Percentiles rank a stretch among this genome's conserved stretches.
Evolutionary conservation across 2,329 filamentous ascomycete species (phyloP).

Genomic region (Phialophora macrospora): DNA sequence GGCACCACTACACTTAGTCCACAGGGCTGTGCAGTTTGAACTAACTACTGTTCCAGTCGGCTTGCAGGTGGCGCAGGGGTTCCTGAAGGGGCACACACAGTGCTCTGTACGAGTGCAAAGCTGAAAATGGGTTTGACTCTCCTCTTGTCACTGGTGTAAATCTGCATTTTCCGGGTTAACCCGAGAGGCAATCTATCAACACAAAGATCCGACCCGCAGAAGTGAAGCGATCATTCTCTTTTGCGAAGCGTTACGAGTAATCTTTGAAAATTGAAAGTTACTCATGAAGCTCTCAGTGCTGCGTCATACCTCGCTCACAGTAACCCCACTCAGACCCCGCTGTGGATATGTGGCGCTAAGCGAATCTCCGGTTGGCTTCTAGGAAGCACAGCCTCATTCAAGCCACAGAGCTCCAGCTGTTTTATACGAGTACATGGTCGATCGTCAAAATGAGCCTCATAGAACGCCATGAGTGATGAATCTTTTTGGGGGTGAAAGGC

Average conservation of each 20-base stretch:
- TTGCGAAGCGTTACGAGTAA: no score
- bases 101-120: neutral
- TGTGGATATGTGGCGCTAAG: neutral
- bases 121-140: neutral
- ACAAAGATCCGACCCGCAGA: neutral
- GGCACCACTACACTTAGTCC: neutral
- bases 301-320: neutral
- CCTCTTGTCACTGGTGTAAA: neutral
- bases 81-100: neutral
- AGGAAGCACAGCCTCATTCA: neutral
- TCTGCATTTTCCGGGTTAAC: neutral
- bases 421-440: neutral
- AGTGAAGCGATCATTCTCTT: neutral
- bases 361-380: neutral
- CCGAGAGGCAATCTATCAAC: neutral
- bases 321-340: neutral
- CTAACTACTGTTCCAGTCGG: neutral
- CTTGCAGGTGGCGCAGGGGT: neutral
- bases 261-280: no score
- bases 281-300: neutral
- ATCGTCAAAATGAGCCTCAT: neutral
- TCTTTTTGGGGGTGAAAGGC: neutral
- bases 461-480: neutral
- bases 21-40: constrained; percentile 1
- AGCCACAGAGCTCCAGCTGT: neutral